These are phyloP conservation scores for Toxicodendron radicans DNA, from an alignment of 345 rosid species.

Conservation along the genomic window DNA sequence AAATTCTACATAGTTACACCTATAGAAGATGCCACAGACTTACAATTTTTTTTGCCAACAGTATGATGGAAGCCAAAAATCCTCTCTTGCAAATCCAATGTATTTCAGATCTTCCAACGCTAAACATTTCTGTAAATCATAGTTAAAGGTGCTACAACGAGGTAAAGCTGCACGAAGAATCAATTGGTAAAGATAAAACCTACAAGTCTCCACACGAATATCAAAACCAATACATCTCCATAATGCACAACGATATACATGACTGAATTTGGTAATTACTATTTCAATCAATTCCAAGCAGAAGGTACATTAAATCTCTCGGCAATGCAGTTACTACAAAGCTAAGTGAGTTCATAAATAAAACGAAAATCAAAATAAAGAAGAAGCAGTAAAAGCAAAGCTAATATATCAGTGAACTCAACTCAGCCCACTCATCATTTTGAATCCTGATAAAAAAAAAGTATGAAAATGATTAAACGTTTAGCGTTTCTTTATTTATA, in stretches of 20 bases:
- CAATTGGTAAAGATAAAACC: not conserved
- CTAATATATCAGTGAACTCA: not conserved
- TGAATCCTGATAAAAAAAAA: not conserved
- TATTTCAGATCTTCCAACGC: constrained; percentile 10
- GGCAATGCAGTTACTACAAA: too few species aligned
- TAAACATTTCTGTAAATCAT: constrained; percentile 22
- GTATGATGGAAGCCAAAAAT: constrained; percentile 29
- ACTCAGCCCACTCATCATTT: not conserved
- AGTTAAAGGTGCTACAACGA: constrained; percentile 23
- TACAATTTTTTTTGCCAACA: constrained; percentile 42
- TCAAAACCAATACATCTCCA: not conserved
- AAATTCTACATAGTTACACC: not conserved
- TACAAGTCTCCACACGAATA: not conserved
- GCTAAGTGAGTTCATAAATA: not conserved
- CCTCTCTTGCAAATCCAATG: constrained; percentile 25
- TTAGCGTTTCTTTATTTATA: not conserved
- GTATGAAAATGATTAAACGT: not conserved
- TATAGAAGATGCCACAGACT: constrained; percentile 27
- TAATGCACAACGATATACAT: not conserved
- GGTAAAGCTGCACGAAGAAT: constrained; percentile 36
- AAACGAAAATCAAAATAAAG: not conserved
- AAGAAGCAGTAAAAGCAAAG: not conserved
- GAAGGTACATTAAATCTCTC: not conserved
- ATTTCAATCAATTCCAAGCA: not conserved
- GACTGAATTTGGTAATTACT: not conserved